Evolutionary conservation across 2,329 filamentous ascomycete genomes (phyloP).

Genomic region (Aspergillus floridensis): DNA sequence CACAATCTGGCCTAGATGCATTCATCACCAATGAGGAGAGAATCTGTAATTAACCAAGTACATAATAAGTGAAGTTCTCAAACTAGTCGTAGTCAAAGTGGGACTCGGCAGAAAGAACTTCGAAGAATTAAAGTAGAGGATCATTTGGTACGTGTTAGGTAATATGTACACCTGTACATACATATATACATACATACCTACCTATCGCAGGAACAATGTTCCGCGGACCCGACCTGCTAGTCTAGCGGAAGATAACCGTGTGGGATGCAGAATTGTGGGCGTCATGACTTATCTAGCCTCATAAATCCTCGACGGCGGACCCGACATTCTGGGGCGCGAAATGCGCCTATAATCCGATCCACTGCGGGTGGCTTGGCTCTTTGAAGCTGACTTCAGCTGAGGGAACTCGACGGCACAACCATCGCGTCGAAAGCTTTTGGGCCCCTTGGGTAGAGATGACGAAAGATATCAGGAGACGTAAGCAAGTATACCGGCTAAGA

Average conservation of each 20-base stretch:
- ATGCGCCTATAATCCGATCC: slow-evolving; percentile 15
- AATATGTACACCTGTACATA: background rate
- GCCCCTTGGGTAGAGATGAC: background rate
- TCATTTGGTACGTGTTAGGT: background rate
- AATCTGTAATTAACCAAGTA: background rate
- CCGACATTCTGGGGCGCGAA: slow-evolving; percentile 27
- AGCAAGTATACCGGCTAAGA: background rate
- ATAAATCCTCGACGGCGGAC: slow-evolving; percentile 12
- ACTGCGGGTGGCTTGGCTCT: slow-evolving; percentile 15
- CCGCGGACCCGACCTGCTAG: background rate
- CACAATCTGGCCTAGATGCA: background rate
- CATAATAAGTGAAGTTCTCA: background rate
- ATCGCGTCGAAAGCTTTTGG: background rate
- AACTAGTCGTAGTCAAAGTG: background rate
- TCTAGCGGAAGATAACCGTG: background rate
- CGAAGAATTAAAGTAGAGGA: background rate
- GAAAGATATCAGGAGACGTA: background rate
- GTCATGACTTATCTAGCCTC: background rate
- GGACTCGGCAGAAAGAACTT: background rate
- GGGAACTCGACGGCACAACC: background rate
- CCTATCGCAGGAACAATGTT: background rate
- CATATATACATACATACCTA: background rate
- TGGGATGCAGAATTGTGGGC: background rate
- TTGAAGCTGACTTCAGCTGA: slow-evolving; percentile 9
- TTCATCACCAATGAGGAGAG: background rate